Evolutionary conservation across 2,329 filamentous ascomycete genomes (phyloP).

Genomic region (Paradendryphiella salina): DNA sequence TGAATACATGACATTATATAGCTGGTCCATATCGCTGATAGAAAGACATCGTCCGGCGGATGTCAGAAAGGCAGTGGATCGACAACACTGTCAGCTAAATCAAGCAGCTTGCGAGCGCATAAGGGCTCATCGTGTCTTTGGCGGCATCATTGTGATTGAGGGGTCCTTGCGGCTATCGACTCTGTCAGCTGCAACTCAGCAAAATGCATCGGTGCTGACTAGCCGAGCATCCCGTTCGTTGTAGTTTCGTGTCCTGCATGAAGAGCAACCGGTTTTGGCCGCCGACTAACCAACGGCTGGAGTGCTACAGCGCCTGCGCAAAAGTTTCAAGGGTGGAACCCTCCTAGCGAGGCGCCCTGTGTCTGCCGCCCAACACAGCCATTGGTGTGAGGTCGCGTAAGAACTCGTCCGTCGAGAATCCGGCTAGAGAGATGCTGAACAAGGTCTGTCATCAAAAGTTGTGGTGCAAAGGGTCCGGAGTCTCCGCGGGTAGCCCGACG

Average conservation of each 20-base stretch:
- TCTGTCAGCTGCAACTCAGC: constrained; percentile 23
- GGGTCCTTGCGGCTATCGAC: constrained; percentile 16
- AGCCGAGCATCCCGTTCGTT: constrained; percentile 21
- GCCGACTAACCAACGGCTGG: constrained; percentile 28
- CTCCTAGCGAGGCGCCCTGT: constrained; percentile 24
- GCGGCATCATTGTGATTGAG: background rate
- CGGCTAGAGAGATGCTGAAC: constrained; percentile 7
- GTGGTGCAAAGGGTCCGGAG: background rate
- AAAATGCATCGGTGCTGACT: constrained; percentile 16
- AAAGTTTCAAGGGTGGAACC: constrained; percentile 21
- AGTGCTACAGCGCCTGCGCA: constrained; percentile 23
- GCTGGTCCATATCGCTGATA: background rate
- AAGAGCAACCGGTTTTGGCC: constrained; percentile 17
- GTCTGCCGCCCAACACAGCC: constrained; percentile 10
- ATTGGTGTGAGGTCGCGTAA: constrained; percentile 9
- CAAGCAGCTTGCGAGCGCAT: background rate
- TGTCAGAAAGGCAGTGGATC: background rate
- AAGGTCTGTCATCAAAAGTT: background rate
- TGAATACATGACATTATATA: constrained; percentile 11
- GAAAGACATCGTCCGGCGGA: background rate
- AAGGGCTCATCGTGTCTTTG: background rate
- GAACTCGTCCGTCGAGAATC: constrained; percentile 6
- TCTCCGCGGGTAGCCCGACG: background rate
- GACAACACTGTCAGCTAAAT: background rate
- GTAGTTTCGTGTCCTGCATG: constrained; percentile 26